Base-by-base conservation (phyloP, 176 grass and related monocot genomes). In the barley (Hordeum vulgare) region DNA sequence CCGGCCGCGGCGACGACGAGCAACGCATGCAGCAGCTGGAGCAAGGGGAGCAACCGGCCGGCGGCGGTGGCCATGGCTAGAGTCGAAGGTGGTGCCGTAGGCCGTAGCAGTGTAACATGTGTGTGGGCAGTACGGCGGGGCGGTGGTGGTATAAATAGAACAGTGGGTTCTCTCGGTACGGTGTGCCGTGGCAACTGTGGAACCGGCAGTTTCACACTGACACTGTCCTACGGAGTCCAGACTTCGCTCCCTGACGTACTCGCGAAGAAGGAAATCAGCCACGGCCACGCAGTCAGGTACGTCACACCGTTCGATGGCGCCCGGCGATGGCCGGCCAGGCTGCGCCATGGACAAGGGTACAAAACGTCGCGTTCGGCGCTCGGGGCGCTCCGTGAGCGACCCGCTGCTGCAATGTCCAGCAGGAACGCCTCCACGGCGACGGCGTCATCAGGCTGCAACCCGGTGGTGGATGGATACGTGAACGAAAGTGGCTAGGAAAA, bases 131-230 rank as follows among this genome's bases (percentile, higher is more conserved):
- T 8, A 25, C 69, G 15, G 29, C 14, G 66, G 59, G 56, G 71
- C 2, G 76, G 24, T 56, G 80, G 77, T 76, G 37, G 49, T 56
- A 83, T 81, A 78, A 86, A 80, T 86, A 83, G 86, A 2, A 33
- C 17, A 0, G 51, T 6, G 51, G 51, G 18, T 7, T 7, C 7
- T 21, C 53, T 56, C 53, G 53, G 53, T 8, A 56, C 53, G 53
- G 53, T 21, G 53, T 56, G 53, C 53, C 53, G 53, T 56, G 53
- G 53, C 53, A n/a, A 6, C 53, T 56, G 20, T 56, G 53, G 18
- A 21, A 56, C 53, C 7, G 18, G 2, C 53, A 56, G 53, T 21
- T 56, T 56, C 53, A 56, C 20, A 51, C 44, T 47, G 14, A 15
- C 44, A 53, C 7, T 18, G 3, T 11, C 47, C 47, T 7, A 18